These are phyloP conservation scores for Agrostemma githago DNA, from an alignment of 148 eudicot genomes.

Conservation along the genomic window DNA sequence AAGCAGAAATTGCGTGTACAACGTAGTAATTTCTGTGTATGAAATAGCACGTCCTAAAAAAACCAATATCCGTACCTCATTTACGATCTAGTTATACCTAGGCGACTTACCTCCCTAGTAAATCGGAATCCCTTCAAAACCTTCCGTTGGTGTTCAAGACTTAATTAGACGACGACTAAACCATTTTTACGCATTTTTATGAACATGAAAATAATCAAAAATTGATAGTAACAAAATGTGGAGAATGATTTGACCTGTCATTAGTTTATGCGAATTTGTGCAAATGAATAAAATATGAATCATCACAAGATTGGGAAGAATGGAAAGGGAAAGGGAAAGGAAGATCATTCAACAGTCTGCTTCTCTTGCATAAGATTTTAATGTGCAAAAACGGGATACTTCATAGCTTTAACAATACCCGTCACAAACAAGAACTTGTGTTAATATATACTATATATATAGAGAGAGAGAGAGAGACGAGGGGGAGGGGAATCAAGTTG, in stretches of 20 bases:
- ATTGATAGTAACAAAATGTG: neutral
- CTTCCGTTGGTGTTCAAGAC: too few species aligned
- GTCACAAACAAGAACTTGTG: neutral
- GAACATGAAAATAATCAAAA: too few species aligned
- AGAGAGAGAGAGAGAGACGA: neutral
- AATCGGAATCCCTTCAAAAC: too few species aligned
- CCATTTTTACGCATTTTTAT: too few species aligned
- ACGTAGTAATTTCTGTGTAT: too few species aligned
- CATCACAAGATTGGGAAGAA: conserved; percentile 13
- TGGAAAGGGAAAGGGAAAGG: neutral
- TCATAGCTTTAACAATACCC: too few species aligned
- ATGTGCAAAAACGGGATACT: conserved; percentile 13
- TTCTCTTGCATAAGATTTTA: conserved; percentile 19
- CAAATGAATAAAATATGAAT: conserved; percentile 9
- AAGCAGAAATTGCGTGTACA: too few species aligned
- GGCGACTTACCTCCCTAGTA: too few species aligned
- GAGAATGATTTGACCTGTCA: neutral
- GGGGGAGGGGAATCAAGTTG: conserved; percentile 28
- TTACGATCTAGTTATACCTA: too few species aligned
- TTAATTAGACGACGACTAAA: too few species aligned
- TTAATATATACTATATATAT: neutral
- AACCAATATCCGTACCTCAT: too few species aligned
- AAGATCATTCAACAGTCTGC: neutral
- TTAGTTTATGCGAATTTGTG: neutral
- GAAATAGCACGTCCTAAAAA: too few species aligned